Evolutionary conservation across 345 rosid genomes (phyloP).

Genomic region (Gossypium mustelinum): DNA sequence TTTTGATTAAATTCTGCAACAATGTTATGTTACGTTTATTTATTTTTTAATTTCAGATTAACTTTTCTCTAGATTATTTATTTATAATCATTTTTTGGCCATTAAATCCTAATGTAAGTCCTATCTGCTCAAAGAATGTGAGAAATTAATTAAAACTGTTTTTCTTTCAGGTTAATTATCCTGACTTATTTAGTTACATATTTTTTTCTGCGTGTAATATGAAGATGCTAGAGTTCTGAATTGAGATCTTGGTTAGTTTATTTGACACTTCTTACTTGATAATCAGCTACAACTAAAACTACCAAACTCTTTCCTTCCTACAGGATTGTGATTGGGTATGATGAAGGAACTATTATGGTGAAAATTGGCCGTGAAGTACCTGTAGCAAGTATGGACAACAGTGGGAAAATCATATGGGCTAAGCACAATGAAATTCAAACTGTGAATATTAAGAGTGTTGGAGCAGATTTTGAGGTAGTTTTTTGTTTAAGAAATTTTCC

Average conservation of each 20-base stretch:
- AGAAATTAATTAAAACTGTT: background rate
- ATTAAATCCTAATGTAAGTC: background rate
- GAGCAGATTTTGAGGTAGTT: slow-evolving; percentile 87
- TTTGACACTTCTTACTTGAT: background rate
- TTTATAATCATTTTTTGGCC: background rate
- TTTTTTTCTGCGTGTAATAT: background rate
- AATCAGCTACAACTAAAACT: background rate
- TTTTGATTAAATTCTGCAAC: background rate
- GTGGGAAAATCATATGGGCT: slow-evolving; percentile 99
- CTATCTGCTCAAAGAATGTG: background rate
- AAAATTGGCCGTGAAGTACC: slow-evolving; percentile 98
- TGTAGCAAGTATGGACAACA: slow-evolving; percentile 98
- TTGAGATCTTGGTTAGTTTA: background rate
- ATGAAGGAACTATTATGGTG: slow-evolving; percentile 99
- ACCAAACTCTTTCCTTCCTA: slow-evolving; percentile 12
- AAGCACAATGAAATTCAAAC: slow-evolving; percentile 99
- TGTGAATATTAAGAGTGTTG: slow-evolving; percentile 93
- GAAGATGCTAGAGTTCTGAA: slow-evolving; percentile 4
- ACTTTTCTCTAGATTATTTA: background rate
- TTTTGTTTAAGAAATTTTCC: slow-evolving; percentile 5
- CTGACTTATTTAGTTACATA: background rate
- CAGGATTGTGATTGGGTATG: slow-evolving; percentile 97
- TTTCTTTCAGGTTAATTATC: background rate
- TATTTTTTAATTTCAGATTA: background rate
- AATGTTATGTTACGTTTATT: background rate